Base-by-base conservation (phyloP, 768 basidiomycete genomes). In the Kwoniella sp. region DNA sequence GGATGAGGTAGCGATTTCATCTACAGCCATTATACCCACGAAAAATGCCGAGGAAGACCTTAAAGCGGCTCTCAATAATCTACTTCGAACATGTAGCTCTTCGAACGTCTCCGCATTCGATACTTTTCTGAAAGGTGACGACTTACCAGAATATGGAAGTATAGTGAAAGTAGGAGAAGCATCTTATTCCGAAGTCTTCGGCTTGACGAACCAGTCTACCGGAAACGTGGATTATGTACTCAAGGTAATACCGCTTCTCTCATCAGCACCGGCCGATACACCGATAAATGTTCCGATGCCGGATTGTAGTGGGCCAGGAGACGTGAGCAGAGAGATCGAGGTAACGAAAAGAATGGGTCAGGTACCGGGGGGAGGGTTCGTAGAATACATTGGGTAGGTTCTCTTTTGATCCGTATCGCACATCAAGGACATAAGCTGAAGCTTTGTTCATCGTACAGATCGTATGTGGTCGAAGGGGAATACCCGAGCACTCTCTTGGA, bases 131-230 rank as follows among this genome's bases (percentile, higher is more conserved):
- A 40, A n/a, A 7, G 13, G 29, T 13, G 50, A 53, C n/a, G 24
- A 52, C 50, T 58, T 57, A 29, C 55, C 61, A 15, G 24, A 29
- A 12, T 68, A 80, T 64, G 64, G 79, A 24, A 79, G 60, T 6
- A 92, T 92, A 80, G 83, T 81, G 68, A 99, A 99, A 80, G 88
- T 97, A 50, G 95, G 95, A 46, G 96, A 99, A 81, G 96, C 96
- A 7, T 91, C 90, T 53, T 99, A 90, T 79, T 95, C 92, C 0
- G 96, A 99, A 76, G 96, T 99, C 27, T 99, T 91, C 78, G 89
- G 63, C 4, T 33, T 64, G 21, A 26, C 29, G 6, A 29, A 24
- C 37, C n/a, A 22, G 6, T 4, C 15, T 6, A 33, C 58, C 3
- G 40, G 66, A 24, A 33, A 26, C 15, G 27, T 50, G 8, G 60